Evolutionary conservation across 768 basidiomycete species (phyloP).

Genomic region (Hericium coralloides): DNA sequence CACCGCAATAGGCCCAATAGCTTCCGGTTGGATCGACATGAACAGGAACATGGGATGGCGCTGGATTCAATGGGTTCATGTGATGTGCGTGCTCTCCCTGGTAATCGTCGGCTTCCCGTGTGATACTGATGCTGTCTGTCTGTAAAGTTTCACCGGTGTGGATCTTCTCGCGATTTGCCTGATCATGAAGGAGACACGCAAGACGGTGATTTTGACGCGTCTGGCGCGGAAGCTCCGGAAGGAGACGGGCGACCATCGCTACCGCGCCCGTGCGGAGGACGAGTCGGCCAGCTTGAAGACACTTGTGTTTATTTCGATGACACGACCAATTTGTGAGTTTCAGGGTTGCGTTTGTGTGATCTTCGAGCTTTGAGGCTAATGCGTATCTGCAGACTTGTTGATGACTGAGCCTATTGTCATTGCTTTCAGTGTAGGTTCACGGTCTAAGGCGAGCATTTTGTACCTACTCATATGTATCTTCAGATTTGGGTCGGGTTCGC

Average conservation of each 20-base stretch:
- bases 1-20: slow-evolving; percentile 53
- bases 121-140: background rate
- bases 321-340: slow-evolving; percentile 59
- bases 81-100: slow-evolving; percentile 35
- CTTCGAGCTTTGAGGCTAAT: background rate
- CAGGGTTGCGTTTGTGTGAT: background rate
- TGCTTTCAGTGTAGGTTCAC: slow-evolving; percentile 53
- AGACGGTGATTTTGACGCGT: slow-evolving; percentile 57
- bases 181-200: slow-evolving; percentile 65
- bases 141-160: slow-evolving; percentile 38
- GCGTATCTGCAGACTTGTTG: slow-evolving; percentile 39
- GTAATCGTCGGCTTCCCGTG: slow-evolving; percentile 3
- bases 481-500: slow-evolving; percentile 68
- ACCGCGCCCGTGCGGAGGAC: slow-evolving; percentile 55
- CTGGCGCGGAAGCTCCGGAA: slow-evolving; percentile 57
- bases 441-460: background rate
- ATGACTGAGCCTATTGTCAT: slow-evolving; percentile 67
- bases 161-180: slow-evolving; percentile 43
- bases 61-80: slow-evolving; percentile 80
- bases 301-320: slow-evolving; percentile 62
- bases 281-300: slow-evolving; percentile 46
- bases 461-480: background rate
- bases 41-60: slow-evolving; percentile 55
- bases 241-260: slow-evolving; percentile 53
- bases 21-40: slow-evolving; percentile 60